Evolutionary conservation across 2,329 filamentous ascomycete species (phyloP), one percentile per base, ranked within the genome.

Genomic region (Arachnomyces sp.): DNA sequence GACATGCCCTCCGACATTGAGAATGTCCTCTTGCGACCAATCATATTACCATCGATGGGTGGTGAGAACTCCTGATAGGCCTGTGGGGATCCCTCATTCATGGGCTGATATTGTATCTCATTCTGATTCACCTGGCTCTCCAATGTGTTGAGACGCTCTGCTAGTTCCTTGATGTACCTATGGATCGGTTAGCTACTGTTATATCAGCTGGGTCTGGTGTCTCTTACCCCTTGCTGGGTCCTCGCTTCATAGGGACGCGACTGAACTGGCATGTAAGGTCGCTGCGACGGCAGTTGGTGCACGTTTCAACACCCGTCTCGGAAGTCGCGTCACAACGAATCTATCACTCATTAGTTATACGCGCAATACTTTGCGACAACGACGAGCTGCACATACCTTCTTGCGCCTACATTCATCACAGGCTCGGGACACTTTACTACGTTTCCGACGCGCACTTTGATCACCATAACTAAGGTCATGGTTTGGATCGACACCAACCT

Each of bases 361-460:
- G 9, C 9, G 14, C 5, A n/a, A n/a, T 9, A 13, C 13, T 7
- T 7, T 36, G 25, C 15, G 30, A 18, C 18, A 33, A 29, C 29
- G 38, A 13, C 7, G 32, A 42, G 45, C 34, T 28, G 39, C 41
- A 43, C 49, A 38, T 58, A 74, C 71, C 68, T 90, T 93, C 64
- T 93, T 93, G 40, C 87, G 76, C 32, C 88, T 75, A 57, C 87
- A 94, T 57, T 93, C 86, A 56, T 94, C 87, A 54, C 87, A 94
- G 2, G 87, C 88, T 29, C 87, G 76, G 8, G 87, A 93, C 4
- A 92, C 86, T 60, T 94, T 94, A 4, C 82, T 84, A 43, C 87
- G 73, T 59, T 92, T 92, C 46, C 82, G 71, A 0, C 82, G 81
- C 11, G 80, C 76, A 8, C 79, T 78, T 43, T 71, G 72, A 47